Conservation (phyloP, 2,329 filamentous ascomycete genomes). For the Epichloe elymi region DNA sequence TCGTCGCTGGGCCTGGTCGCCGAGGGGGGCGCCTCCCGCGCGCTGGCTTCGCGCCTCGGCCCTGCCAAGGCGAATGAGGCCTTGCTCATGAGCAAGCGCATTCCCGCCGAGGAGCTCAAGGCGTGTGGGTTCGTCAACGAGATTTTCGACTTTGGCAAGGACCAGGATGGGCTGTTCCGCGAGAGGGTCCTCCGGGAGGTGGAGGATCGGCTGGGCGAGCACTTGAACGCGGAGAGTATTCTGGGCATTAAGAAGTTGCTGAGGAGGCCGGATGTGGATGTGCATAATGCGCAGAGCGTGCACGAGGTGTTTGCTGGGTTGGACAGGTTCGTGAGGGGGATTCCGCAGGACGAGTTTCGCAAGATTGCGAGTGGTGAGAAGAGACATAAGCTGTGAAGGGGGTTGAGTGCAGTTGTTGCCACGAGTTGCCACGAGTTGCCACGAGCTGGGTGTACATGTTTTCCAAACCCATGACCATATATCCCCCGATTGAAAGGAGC, state of each 20-base stretch:
- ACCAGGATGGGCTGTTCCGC: slow-evolving; percentile 56
- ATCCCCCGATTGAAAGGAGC: too few species aligned
- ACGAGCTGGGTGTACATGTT: too few species aligned
- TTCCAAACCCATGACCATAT: too few species aligned
- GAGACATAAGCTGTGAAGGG: slow-evolving; percentile 69
- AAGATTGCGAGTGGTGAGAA: slow-evolving; percentile 81
- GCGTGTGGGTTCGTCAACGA: slow-evolving; percentile 74
- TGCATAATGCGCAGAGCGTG: slow-evolving; percentile 64
- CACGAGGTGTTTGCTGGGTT: slow-evolving; percentile 77
- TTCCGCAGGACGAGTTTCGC: slow-evolving; percentile 79
- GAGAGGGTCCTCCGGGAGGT: slow-evolving; percentile 64
- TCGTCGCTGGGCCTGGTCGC: slow-evolving; percentile 78
- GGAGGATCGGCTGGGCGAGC: slow-evolving; percentile 63
- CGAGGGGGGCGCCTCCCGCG: slow-evolving; percentile 65
- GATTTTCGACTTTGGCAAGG: slow-evolving; percentile 50
- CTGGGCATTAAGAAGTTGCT: slow-evolving; percentile 77
- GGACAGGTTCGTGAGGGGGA: slow-evolving; percentile 63
- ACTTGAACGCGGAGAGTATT: slow-evolving; percentile 69
- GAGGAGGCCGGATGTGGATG: slow-evolving; percentile 55
- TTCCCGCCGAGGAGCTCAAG: slow-evolving; percentile 60
- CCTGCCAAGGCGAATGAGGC: slow-evolving; percentile 80
- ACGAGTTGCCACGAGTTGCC: too few species aligned
- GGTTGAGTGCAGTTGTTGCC: neutral
- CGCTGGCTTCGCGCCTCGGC: slow-evolving; percentile 69
- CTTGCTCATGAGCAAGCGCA: slow-evolving; percentile 75